Base-by-base conservation (phyloP, 352 stramenopile species). In the Phytophthora meadii region DNA sequence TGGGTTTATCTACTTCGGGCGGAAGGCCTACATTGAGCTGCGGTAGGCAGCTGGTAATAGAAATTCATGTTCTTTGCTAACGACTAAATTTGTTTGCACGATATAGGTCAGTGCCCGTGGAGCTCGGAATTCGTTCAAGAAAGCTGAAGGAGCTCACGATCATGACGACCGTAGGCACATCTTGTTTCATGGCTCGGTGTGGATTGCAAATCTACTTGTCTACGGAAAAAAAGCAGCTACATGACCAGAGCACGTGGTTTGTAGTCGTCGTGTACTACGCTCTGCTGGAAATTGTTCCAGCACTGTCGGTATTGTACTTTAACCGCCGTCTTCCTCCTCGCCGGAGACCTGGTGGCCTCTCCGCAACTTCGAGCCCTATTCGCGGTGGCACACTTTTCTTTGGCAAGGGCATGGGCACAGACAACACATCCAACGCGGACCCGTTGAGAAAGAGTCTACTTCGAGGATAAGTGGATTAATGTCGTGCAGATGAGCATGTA, bases 81-180 rank as follows among this genome's bases (percentile, higher is more conserved):
- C 22, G 4, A 2, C 1, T 22, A 22, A 36, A 54, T 24, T n/a
- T 36, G 45, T 4, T 36, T 40, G 36, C 27, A 39, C 42, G 47
- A 8, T 54, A 34, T 19, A 96, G 88, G 60, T 90, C 74, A 0
- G 86, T 96, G 48, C 88, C 88, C 3, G 86, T 96, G 24, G 88
- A 95, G 62, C 67, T 94, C 10, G 74, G 82, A 8, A 90, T 95
- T 55, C 83, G 88, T 14, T 93, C 88, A 27, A 85, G 76, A 57
- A 96, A 96, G 42, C 77, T 96, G 11, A 91, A 87, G 64, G 88
- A 96, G 65, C 80, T 94, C 5, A 74, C 82, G 7, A 68, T 85
- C 41, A 94, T 96, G 79, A 94, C 85, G 25, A 87, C 76, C 1
- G 79, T 95, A n/a, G 90, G 88, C 45, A 90, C 82, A 19, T 92